Conservation (phyloP, 2,329 filamentous ascomycete species). For the Pleoardoris graminearum region DNA sequence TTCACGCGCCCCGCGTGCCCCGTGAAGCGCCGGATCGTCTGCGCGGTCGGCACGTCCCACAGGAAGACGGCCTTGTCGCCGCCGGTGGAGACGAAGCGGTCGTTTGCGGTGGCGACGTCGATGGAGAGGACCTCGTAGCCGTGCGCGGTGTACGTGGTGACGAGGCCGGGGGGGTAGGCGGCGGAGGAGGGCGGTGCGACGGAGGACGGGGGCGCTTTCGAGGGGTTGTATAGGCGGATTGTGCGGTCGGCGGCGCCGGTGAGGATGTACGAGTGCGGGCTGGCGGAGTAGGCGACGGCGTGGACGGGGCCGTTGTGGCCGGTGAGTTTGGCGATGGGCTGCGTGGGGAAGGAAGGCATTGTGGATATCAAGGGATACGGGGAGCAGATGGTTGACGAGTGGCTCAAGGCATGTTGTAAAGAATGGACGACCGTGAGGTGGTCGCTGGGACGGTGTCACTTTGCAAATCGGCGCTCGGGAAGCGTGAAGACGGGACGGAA, state of each 20-base stretch:
- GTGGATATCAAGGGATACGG: neutral
- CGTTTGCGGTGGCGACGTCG: conserved; percentile 72
- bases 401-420: conserved; percentile 35
- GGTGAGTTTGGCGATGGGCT: conserved; percentile 45
- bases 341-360: conserved; percentile 48
- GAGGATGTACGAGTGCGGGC: conserved; percentile 63
- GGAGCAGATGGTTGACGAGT: too few species aligned
- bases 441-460: too few species aligned
- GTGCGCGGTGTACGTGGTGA: conserved; percentile 88
- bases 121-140: conserved; percentile 90
- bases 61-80: conserved; percentile 90
- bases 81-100: conserved; percentile 81
- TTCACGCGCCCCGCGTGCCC: conserved; percentile 78
- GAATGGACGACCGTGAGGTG: too few species aligned
- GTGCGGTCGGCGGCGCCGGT: conserved; percentile 84
- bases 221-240: conserved; percentile 84
- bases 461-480: too few species aligned
- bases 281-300: conserved; percentile 55
- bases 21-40: conserved; percentile 74
- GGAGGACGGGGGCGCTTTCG: conserved; percentile 50
- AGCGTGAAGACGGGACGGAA: neutral
- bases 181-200: conserved; percentile 36
- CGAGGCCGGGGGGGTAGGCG: conserved; percentile 55
- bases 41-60: conserved; percentile 86
- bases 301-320: conserved; percentile 54